Evolutionary conservation across 2,329 filamentous ascomycete genomes (phyloP).

Genomic region (Neopestalotiopsis rosae): DNA sequence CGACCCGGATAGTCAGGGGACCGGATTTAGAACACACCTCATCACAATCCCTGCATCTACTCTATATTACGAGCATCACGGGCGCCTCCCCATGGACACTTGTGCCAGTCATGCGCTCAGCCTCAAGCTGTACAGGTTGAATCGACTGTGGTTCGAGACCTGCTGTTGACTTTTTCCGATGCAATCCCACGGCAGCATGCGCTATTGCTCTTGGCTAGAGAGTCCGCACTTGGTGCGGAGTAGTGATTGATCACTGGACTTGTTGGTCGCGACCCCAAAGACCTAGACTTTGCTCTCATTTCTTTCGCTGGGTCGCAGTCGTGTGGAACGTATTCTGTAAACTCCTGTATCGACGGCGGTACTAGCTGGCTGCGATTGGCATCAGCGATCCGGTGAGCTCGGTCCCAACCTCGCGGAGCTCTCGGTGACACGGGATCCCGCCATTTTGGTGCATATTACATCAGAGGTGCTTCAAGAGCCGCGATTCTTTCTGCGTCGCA

Average conservation of each 20-base stretch:
- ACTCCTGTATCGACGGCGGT: neutral
- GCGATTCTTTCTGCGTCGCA: slow-evolving; percentile 12
- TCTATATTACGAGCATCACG: slow-evolving; percentile 11
- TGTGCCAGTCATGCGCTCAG: slow-evolving; percentile 15
- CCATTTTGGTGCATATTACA: slow-evolving; percentile 15
- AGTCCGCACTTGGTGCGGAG: neutral
- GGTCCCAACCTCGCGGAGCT: neutral
- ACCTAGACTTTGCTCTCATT: no score
- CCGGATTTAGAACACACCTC: slow-evolving; percentile 13
- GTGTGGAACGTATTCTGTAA: neutral
- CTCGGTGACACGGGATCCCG: slow-evolving; percentile 11
- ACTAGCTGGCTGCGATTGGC: neutral
- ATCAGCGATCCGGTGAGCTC: neutral
- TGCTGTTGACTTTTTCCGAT: neutral
- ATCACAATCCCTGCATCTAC: slow-evolving; percentile 14
- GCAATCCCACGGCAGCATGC: neutral
- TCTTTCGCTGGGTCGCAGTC: no score
- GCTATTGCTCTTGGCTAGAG: neutral
- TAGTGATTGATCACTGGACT: neutral
- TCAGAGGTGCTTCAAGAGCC: slow-evolving; percentile 16
- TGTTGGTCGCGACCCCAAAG: neutral
- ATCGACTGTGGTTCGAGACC: neutral
- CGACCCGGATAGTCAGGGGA: slow-evolving; percentile 3
- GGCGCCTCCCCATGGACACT: neutral
- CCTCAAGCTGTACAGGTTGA: neutral